These are phyloP conservation scores for Beauveria sp. DNA, from an alignment of 2,329 filamentous ascomycete species.

Conservation along the genomic window DNA sequence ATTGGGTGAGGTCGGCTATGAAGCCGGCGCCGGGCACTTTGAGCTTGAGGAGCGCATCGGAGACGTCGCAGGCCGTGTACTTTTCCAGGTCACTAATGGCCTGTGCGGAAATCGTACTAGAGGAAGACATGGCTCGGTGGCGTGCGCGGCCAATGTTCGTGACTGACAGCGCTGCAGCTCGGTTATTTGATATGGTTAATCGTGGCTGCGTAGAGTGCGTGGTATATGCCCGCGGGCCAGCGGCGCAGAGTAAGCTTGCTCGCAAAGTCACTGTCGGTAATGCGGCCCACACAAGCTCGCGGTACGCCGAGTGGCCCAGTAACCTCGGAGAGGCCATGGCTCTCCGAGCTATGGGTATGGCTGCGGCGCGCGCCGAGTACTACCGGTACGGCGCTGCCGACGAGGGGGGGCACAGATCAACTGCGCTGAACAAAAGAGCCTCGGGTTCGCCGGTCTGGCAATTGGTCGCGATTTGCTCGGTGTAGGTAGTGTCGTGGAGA, in stretches of 20 bases:
- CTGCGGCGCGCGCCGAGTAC: background rate
- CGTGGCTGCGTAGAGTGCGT: background rate
- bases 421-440: background rate
- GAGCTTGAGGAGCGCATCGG: conserved; percentile 65
- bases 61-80: conserved; percentile 51
- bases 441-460: background rate
- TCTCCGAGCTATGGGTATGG: conserved; percentile 14
- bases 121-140: conserved; percentile 9
- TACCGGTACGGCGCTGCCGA: background rate
- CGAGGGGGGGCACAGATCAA: background rate
- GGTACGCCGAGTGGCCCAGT: conserved; percentile 22
- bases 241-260: background rate
- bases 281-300: conserved; percentile 19
- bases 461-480: background rate
- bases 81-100: conserved; percentile 23
- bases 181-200: background rate
- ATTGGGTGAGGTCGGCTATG: conserved; percentile 46
- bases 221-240: background rate
- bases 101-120: conserved; percentile 14
- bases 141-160: background rate
- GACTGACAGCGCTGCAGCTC: background rate
- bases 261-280: background rate
- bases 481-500: background rate
- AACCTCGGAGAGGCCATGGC: conserved; percentile 18
- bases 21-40: conserved; percentile 59